Evolutionary conservation across 2,329 filamentous ascomycete species (phyloP).

Genomic region (Ophiostoma tasmaniense): DNA sequence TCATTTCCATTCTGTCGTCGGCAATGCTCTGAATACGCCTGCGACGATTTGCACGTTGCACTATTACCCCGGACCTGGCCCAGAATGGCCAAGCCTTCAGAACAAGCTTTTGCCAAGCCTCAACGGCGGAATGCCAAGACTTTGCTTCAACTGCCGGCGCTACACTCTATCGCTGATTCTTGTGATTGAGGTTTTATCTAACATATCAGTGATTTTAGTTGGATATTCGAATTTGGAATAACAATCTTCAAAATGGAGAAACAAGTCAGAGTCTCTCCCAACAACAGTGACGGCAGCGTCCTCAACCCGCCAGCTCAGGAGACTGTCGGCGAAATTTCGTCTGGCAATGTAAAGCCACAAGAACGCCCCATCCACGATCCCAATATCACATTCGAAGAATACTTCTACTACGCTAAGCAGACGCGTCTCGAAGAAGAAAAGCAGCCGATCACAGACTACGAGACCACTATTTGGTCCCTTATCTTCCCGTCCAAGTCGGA

Average conservation of each 20-base stretch:
- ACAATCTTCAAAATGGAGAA: background rate
- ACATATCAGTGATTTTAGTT: background rate
- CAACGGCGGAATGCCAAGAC: background rate
- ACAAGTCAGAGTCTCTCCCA: background rate
- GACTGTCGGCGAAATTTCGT: background rate
- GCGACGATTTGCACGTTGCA: background rate
- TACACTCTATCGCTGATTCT: background rate
- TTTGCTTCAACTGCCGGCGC: background rate
- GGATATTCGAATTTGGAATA: background rate
- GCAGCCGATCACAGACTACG: slow-evolving; percentile 19
- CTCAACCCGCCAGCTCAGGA: background rate
- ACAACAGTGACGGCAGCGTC: background rate
- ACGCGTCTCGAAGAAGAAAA: slow-evolving; percentile 28
- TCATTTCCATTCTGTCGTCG: background rate
- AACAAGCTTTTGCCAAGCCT: background rate
- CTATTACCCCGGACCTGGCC: background rate
- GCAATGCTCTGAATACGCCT: background rate
- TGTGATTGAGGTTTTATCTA: background rate
- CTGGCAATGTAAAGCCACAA: slow-evolving; percentile 15
- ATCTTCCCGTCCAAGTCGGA: slow-evolving; percentile 21
- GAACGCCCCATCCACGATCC: slow-evolving; percentile 24
- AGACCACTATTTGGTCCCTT: slow-evolving; percentile 22
- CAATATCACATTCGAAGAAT: slow-evolving; percentile 29
- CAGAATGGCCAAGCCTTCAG: background rate
- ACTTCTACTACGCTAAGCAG: slow-evolving; percentile 28